Base-by-base conservation (phyloP, 805 yeast species). In the Scheffersomyces amazonensis region DNA sequence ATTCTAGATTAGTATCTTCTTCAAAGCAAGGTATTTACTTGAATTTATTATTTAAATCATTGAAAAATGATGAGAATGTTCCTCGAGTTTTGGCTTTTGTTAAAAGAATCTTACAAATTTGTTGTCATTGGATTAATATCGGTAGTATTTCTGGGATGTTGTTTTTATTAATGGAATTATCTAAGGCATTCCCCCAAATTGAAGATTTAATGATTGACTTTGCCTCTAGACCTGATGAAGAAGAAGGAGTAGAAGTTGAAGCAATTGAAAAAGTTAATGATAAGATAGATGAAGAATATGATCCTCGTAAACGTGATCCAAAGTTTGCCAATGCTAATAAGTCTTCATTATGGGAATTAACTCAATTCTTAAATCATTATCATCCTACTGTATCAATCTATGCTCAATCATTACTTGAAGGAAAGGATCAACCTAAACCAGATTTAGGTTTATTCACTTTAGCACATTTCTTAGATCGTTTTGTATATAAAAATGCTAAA, bases 21-120 rank as follows among this genome's bases (percentile, higher is more conserved):
- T 87, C 98, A 1, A 93, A 93, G 59, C 96, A 91, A 62, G 88
- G 95, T 49, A 83, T 93, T 42, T 93, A 89, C 60, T 70, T 93
- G 66, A 90, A 91, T 57, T 69, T 93, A 53, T 66, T 93, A 35
- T 89, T 79, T 73, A 88, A 86, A 58, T 78, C 97, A 0, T 67
- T 93, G 62, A 86, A 85, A 56, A 72, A 73, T 41, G 98, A 90
- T 54, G 50, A 64, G 6, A 69, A 75, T 36, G 69, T 73, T 34
- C 70, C 76, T 12, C 74, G 98, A 50, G 85, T 88, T 5, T 67
- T 82, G 56, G 95, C 99, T 0, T 91, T 93, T 61, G 93, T 87
- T 33, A 93, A 93, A 64, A 76, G 99, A 66, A 79, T 89, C 35
- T 69, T 87, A 30, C 98, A 93, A 62, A 77, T 87, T 30, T 86